Conservation (phyloP, 2,329 filamentous ascomycete species). For the Colletotrichum caudatum region DNA sequence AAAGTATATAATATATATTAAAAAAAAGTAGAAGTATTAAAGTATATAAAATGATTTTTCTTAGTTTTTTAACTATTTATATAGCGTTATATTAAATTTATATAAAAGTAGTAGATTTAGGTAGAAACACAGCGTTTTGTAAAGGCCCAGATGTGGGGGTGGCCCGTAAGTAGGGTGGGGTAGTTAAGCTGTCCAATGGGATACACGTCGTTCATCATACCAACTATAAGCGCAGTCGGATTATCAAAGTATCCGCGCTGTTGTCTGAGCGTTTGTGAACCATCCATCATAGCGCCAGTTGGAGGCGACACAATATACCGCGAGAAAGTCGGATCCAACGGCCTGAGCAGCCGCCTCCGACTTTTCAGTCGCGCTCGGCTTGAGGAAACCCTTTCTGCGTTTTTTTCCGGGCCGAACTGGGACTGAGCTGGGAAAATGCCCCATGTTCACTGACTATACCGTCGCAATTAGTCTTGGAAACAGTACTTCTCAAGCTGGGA, state of each 20-base stretch:
- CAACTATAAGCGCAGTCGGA: constrained; percentile 26
- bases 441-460: background rate
- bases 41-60: too few relatives aligned
- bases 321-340: constrained; percentile 30
- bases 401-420: constrained; percentile 23
- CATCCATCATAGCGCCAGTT: background rate
- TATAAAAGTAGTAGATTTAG: too few relatives aligned
- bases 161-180: too few relatives aligned
- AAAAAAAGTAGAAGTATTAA: too few relatives aligned
- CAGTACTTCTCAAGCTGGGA: constrained; percentile 27
- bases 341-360: constrained; percentile 23
- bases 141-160: too few relatives aligned
- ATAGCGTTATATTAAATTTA: too few relatives aligned
- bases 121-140: too few relatives aligned
- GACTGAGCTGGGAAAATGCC: constrained; percentile 14
- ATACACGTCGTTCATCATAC: constrained; percentile 40
- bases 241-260: constrained; percentile 53
- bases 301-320: constrained; percentile 20
- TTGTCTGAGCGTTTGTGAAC: constrained; percentile 20
- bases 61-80: too few relatives aligned
- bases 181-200: constrained; percentile 38
- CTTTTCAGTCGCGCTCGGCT: constrained; percentile 22
- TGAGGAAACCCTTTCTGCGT: constrained; percentile 28
- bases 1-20: too few relatives aligned
- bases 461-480: constrained; percentile 15